Percentiles rank a stretch among this genome's conserved stretches.
Conservation (phyloP, 2,329 filamentous ascomycete genomes). For the Pseudopithomyces maydicus region DNA sequence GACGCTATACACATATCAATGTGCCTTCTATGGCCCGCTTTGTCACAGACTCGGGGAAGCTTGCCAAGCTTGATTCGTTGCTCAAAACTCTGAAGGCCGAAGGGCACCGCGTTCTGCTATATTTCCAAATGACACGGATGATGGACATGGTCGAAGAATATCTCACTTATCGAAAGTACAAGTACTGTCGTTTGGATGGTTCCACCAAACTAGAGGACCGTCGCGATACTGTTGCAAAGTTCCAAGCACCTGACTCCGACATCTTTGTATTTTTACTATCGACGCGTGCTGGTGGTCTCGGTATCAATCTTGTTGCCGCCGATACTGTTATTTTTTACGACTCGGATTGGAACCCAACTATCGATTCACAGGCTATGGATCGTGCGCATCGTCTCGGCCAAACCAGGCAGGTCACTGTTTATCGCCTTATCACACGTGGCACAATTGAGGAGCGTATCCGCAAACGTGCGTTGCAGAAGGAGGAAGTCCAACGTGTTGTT, state of each 20-base stretch:
- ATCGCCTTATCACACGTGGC: conserved; percentile 92
- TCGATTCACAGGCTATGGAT: conserved; percentile 99
- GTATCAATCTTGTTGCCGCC: conserved; percentile 95
- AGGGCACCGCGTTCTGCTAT: conserved; percentile 89
- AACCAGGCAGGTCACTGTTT: conserved; percentile 94
- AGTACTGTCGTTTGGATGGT: conserved; percentile 94
- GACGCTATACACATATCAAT: conserved; percentile 85
- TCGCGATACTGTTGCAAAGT: conserved; percentile 93
- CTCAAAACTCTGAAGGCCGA: conserved; percentile 89
- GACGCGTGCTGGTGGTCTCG: conserved; percentile 93
- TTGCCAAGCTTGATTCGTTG: conserved; percentile 86
- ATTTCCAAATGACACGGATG: conserved; percentile 99
- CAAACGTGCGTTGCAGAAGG: conserved; percentile 95
- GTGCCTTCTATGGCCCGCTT: conserved; percentile 98
- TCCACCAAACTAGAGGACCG: conserved; percentile 97
- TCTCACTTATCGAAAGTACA: conserved; percentile 97
- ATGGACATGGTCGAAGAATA: conserved; percentile 99
- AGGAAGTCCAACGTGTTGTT: conserved; percentile 96
- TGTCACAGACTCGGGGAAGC: conserved; percentile 95
- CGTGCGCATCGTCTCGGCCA: conserved; percentile 96
- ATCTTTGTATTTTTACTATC: conserved; percentile 98
- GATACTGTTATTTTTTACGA: conserved; percentile 99
- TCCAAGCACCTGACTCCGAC: conserved; percentile 83
- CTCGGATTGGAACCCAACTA: conserved; percentile 98
- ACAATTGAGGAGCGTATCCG: conserved; percentile 98